Percentiles rank a stretch among this genome's conserved stretches.
These are phyloP conservation scores for Lagenidium giganteum DNA, from an alignment of 352 stramenopile genomes.

Conservation along the genomic window DNA sequence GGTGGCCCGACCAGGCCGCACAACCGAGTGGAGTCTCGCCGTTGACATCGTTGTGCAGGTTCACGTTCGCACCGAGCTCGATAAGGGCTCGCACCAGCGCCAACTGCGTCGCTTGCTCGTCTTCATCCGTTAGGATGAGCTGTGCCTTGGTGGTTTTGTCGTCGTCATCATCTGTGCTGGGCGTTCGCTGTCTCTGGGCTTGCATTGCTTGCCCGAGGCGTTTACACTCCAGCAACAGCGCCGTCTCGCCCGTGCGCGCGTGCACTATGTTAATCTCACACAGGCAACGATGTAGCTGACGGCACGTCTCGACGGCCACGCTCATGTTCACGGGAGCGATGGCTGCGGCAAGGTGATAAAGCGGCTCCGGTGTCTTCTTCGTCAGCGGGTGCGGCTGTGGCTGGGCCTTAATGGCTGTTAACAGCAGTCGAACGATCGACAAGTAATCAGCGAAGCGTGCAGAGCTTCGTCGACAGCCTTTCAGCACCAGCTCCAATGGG, in stretches of 20 bases:
- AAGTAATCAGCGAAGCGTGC: constrained; percentile 6
- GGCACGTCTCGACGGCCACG: constrained; percentile 47
- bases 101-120: constrained; percentile 12
- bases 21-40: constrained; percentile 50
- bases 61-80: constrained; percentile 46
- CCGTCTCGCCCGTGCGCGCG: constrained; percentile 30
- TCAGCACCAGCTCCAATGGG: constrained; percentile 20
- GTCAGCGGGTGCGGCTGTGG: background rate
- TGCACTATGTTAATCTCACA: constrained; percentile 50
- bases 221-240: constrained; percentile 54
- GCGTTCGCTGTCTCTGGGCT: background rate
- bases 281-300: constrained; percentile 23
- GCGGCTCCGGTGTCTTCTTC: constrained; percentile 18
- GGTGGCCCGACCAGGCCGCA: constrained; percentile 40
- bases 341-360: constrained; percentile 48
- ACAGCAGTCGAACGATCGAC: constrained; percentile 12
- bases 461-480: constrained; percentile 7
- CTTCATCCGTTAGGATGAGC: background rate
- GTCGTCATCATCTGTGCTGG: background rate
- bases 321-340: constrained; percentile 41
- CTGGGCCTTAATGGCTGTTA: background rate
- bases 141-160: background rate
- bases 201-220: constrained; percentile 22
- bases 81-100: constrained; percentile 38
- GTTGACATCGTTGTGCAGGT: constrained; percentile 38